Evolutionary conservation across 2,329 filamentous ascomycete species (phyloP).

Genomic region (Epichloe gansuensis): DNA sequence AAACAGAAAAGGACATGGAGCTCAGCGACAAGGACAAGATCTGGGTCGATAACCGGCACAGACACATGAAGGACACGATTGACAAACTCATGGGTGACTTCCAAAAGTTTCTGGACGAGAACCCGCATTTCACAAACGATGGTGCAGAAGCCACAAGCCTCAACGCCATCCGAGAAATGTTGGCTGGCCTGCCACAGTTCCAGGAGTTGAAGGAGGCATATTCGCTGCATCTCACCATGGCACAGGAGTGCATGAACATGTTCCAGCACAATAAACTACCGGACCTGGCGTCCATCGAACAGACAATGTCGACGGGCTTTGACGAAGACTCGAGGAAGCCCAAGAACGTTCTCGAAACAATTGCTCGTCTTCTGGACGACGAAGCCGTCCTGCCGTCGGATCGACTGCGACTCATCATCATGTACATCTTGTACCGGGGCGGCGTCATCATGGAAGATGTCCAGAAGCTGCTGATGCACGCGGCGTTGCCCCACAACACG

Average conservation of each 20-base stretch:
- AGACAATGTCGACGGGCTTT: slow-evolving; percentile 80
- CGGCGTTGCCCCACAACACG: slow-evolving; percentile 65
- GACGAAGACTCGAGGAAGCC: slow-evolving; percentile 89
- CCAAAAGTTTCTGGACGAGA: slow-evolving; percentile 78
- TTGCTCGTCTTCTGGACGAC: slow-evolving; percentile 82
- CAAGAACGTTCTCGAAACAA: slow-evolving; percentile 75
- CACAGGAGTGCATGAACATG: slow-evolving; percentile 89
- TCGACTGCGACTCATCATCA: slow-evolving; percentile 69
- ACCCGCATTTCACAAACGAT: slow-evolving; percentile 79
- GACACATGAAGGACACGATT: slow-evolving; percentile 96
- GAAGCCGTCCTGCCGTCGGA: slow-evolving; percentile 60
- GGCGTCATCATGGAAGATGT: slow-evolving; percentile 78
- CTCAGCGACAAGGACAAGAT: slow-evolving; percentile 84
- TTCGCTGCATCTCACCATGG: slow-evolving; percentile 90
- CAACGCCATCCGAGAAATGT: slow-evolving; percentile 92
- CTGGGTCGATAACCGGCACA: slow-evolving; percentile 89
- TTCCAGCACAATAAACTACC: slow-evolving; percentile 77
- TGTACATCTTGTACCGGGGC: slow-evolving; percentile 78
- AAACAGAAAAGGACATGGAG: slow-evolving; percentile 82
- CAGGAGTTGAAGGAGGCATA: slow-evolving; percentile 93
- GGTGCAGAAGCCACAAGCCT: slow-evolving; percentile 57
- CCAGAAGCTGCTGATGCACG: slow-evolving; percentile 71
- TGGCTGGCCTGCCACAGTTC: slow-evolving; percentile 87
- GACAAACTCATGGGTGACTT: slow-evolving; percentile 89
- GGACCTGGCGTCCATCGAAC: slow-evolving; percentile 80